phyloP scores from a whole-genome alignment of 805 yeast species.

The Cyberlindnera mississippiensis region DNA sequence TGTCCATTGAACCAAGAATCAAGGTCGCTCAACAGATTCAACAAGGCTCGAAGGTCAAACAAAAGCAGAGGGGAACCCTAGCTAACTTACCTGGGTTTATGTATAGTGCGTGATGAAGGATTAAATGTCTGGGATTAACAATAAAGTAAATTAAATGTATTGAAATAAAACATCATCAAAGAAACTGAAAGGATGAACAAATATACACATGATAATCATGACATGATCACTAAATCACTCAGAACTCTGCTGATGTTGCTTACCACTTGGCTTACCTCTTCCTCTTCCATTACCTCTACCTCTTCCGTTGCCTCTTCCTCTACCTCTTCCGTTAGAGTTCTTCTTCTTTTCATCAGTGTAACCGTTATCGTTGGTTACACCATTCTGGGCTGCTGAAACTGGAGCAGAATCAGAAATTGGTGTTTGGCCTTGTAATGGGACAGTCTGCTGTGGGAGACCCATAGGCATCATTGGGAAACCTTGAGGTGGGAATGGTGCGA shows the following conservation, averaged over 20 bases:
- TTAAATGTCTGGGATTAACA: too few species aligned
- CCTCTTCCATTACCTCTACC: slow-evolving; percentile 3
- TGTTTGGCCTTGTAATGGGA: slow-evolving; percentile 9
- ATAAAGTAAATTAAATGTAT: too few species aligned
- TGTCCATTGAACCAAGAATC: slow-evolving; percentile 71
- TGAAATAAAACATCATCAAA: too few species aligned
- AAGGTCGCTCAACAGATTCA: slow-evolving; percentile 27
- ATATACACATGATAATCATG: too few species aligned
- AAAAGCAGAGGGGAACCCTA: neutral
- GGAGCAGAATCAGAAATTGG: neutral
- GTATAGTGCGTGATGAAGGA: too few species aligned
- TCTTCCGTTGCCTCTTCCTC: slow-evolving; percentile 26
- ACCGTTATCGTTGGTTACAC: neutral
- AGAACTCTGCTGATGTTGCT: slow-evolving; percentile 1
- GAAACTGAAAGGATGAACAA: too few species aligned
- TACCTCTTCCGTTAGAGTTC: slow-evolving; percentile 13
- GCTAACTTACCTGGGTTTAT: too few species aligned
- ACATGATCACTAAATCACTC: neutral
- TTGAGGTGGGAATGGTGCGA: slow-evolving; percentile 8
- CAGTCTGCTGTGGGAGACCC: slow-evolving; percentile 5
- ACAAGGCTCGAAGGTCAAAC: slow-evolving; percentile 1
- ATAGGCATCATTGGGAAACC: slow-evolving; percentile 12
- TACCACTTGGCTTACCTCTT: slow-evolving; percentile 7
- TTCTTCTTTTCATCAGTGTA: neutral
- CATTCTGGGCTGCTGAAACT: slow-evolving; percentile 1